Conservation (phyloP, 1,284 basidiomycete genomes). For the Prillingera fragicola region DNA sequence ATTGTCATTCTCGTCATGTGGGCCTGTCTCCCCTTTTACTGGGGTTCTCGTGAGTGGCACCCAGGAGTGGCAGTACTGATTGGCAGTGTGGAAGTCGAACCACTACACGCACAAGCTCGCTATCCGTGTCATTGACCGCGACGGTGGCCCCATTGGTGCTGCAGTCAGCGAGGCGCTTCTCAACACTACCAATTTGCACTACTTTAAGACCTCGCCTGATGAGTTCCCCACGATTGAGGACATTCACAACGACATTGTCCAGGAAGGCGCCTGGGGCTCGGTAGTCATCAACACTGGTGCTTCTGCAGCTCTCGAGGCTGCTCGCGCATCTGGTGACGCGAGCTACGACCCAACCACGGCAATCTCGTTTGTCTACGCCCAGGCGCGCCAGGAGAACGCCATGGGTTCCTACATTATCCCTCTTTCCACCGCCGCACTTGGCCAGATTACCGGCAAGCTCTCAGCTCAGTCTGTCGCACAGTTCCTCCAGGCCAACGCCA, state of each 20-base stretch:
- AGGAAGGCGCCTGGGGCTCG: constrained; percentile 43
- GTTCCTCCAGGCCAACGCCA: constrained; percentile 32
- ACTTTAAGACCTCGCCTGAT: constrained; percentile 32
- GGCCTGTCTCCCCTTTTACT: constrained; percentile 46
- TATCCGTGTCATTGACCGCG: constrained; percentile 51
- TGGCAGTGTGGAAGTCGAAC: constrained; percentile 39
- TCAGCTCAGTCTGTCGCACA: constrained; percentile 25
- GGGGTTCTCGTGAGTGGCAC: constrained; percentile 51
- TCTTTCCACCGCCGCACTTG: constrained; percentile 28
- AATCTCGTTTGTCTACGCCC: constrained; percentile 41
- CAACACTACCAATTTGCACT: constrained; percentile 24
- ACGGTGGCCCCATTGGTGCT: constrained; percentile 49
- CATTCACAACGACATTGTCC: constrained; percentile 31
- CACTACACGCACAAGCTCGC: constrained; percentile 48
- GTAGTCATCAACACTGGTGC: constrained; percentile 41
- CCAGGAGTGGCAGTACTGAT: no score
- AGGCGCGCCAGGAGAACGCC: constrained; percentile 48
- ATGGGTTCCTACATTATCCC: constrained; percentile 43
- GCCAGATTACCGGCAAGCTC: constrained; percentile 22
- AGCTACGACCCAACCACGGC: constrained; percentile 30
- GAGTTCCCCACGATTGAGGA: constrained; percentile 28
- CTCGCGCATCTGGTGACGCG: constrained; percentile 32
- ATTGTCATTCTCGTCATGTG: constrained; percentile 41
- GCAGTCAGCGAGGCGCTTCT: constrained; percentile 29
- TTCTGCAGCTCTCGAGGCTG: constrained; percentile 21